Evolutionary conservation across 108 stramenopile species (phyloP).

Genomic region (Fragilariopsis cylindrus): DNA sequence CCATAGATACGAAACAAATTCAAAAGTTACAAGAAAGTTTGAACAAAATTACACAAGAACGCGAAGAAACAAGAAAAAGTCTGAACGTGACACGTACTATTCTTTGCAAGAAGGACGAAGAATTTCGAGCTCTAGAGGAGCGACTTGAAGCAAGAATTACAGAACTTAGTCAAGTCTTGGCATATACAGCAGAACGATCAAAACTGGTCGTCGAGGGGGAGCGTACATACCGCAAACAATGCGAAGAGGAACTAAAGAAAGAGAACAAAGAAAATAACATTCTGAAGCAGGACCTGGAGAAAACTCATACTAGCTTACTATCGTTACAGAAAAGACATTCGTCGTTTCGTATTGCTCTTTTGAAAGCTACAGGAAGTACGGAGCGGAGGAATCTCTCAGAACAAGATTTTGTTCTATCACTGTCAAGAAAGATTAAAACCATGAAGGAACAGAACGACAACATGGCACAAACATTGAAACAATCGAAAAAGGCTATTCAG

Average conservation of each 20-base stretch:
- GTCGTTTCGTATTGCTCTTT: constrained; percentile 20
- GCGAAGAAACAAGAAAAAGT: constrained; percentile 5
- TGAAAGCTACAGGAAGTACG: constrained; percentile 23
- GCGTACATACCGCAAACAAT: constrained; percentile 16
- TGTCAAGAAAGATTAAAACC: constrained; percentile 15
- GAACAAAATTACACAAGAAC: constrained; percentile 16
- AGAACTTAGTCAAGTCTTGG: constrained; percentile 20
- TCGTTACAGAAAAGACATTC: constrained; percentile 27
- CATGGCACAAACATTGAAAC: constrained; percentile 3
- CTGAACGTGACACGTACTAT: constrained; percentile 18
- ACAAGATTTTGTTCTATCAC: constrained; percentile 19
- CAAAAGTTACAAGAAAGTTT: constrained; percentile 19
- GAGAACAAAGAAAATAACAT: constrained; percentile 22
- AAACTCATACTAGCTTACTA: constrained; percentile 23
- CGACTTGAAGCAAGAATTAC: constrained; percentile 27
- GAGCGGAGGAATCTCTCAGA: constrained; percentile 17
- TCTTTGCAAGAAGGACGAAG: constrained; percentile 15
- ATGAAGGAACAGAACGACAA: constrained; percentile 27
- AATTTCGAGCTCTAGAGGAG: constrained; percentile 21
- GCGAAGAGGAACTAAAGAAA: constrained; percentile 23
- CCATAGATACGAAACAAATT: not conserved
- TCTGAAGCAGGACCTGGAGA: constrained; percentile 22
- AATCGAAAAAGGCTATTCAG: constrained; percentile 16
- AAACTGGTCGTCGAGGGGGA: constrained; percentile 33
- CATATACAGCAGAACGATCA: constrained; percentile 16